A percentile compares a stretch with the other conserved stretches of the same genome.
These are phyloP conservation scores for Taphrina betulina DNA, from an alignment of 1,139 yeast genomes.

Conservation along the genomic window DNA sequence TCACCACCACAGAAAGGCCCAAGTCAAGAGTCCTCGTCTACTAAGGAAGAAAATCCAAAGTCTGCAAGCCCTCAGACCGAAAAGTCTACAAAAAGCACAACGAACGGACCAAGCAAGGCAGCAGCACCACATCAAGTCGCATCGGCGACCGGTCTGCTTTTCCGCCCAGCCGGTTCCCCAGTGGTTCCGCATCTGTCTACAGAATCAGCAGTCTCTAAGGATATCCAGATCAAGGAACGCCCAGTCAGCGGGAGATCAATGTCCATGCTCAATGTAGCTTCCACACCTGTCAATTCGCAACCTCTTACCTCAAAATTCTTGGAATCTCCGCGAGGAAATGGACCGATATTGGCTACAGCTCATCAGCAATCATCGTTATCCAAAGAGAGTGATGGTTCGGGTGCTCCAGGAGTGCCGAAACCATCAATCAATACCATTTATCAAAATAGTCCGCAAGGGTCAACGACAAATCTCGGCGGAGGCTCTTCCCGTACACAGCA, in stretches of 20 bases:
- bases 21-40: not conserved
- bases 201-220: slow-evolving; percentile 11
- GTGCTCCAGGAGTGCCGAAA: not conserved
- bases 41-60: too few species aligned
- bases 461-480: slow-evolving; percentile 23
- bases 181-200: slow-evolving; percentile 14
- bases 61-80: not conserved
- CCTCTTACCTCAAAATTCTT: slow-evolving; percentile 26
- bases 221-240: slow-evolving; percentile 2
- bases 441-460: slow-evolving; percentile 9
- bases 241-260: not conserved
- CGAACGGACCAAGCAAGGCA: too few species aligned
- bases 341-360: not conserved
- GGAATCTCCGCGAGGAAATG: slow-evolving; percentile 23
- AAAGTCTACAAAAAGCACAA: not conserved
- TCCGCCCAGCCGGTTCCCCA: not conserved
- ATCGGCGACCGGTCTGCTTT: slow-evolving; percentile 4
- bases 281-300: slow-evolving; percentile 19
- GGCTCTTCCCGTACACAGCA: slow-evolving; percentile 30
- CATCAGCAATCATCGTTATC: not conserved
- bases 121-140: too few species aligned
- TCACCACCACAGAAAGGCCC: too few species aligned
- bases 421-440: not conserved
- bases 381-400: not conserved
- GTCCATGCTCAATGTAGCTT: not conserved